Conservation (phyloP, 345 rosid genomes). For the Draba incana region DNA sequence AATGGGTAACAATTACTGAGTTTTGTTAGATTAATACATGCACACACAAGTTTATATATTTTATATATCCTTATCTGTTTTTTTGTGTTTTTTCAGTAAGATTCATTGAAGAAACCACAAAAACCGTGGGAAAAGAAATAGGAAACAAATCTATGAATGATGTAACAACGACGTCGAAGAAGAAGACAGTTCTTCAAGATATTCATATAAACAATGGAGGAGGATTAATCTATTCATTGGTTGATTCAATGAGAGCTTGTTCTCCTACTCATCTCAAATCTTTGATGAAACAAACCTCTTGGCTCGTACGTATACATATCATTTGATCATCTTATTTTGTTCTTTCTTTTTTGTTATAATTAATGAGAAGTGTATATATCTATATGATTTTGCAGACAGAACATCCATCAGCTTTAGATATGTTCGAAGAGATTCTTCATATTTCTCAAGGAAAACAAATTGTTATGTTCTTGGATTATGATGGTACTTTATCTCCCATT, state of each 20-base stretch:
- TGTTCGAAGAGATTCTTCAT: slow-evolving; percentile 70
- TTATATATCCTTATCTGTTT: slow-evolving; percentile 12
- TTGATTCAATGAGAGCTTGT: slow-evolving; percentile 87
- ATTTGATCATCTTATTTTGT: slow-evolving; percentile 47
- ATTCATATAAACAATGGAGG: slow-evolving; percentile 47
- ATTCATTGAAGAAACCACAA: slow-evolving; percentile 44
- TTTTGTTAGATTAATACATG: not conserved
- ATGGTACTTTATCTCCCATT: slow-evolving; percentile 93
- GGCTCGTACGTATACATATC: slow-evolving; percentile 40
- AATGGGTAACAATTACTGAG: slow-evolving; percentile 38
- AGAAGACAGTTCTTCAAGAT: slow-evolving; percentile 45
- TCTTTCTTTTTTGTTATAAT: slow-evolving; percentile 35
- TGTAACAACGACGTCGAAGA: not conserved
- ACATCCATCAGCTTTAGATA: slow-evolving; percentile 85
- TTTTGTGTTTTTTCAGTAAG: slow-evolving; percentile 38
- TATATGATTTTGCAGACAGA: slow-evolving; percentile 52
- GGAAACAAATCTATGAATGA: slow-evolving; percentile 34
- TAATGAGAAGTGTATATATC: slow-evolving; percentile 37
- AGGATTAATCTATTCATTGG: slow-evolving; percentile 58
- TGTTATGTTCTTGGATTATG: slow-evolving; percentile 92
- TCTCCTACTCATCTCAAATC: slow-evolving; percentile 76
- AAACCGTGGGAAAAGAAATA: slow-evolving; percentile 54
- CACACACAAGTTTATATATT: not conserved
- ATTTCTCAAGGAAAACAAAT: slow-evolving; percentile 76
- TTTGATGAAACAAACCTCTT: slow-evolving; percentile 36